Evolutionary conservation across 108 stramenopile genomes (phyloP), one percentile per base, ranked within the genome.

Genomic region (Nannochloropsis salina): DNA sequence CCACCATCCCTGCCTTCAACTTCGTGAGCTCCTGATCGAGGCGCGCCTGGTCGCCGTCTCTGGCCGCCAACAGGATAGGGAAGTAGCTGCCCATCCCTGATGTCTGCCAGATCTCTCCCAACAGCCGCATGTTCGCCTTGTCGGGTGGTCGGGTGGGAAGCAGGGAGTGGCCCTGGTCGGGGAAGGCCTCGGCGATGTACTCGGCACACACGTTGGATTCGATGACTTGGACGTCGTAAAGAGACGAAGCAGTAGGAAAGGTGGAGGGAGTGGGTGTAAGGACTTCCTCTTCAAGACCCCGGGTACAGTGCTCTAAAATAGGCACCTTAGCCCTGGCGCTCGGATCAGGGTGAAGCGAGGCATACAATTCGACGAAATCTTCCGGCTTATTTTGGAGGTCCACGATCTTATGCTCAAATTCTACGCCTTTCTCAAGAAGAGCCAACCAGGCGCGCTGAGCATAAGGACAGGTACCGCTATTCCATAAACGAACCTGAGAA

Each of bases 361-460:
- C 22, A 41, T 83, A 83, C 21, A 44, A 9, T 4, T 9, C 45
- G 40, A 45, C 2, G 44, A 83, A 83, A 21, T 12, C 83, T 47
- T 44, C 83, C 21, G 44, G 43, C 21, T 83, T 83, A 22, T 83
- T 43, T 40, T 83, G 83, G 44, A 83, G 40, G 45, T 83, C 83
- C n/a, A 45, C 44, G 11, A 22, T 47, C 44, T 47, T 43, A 8
- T 21, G 43, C 9, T 44, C 83, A 43, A 47, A 47, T 3, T 43
- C 6, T 8, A 83, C 44, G 20, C 44, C 43, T 20, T 44, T 83
- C 44, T 83, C 83, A 21, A 22, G 21, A 4, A 45, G 9, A 22
- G 44, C 44, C 42, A 83, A 31, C 45, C 83, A 47, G 20, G 83
- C 45, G 45, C 83, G 83, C 0, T 83, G 83, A 9, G 83, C 83